Percentiles rank a stretch among this genome's conserved stretches.
Evolutionary conservation across 148 eudicot species (phyloP).

Genomic region (Vaccinium darrowii): DNA sequence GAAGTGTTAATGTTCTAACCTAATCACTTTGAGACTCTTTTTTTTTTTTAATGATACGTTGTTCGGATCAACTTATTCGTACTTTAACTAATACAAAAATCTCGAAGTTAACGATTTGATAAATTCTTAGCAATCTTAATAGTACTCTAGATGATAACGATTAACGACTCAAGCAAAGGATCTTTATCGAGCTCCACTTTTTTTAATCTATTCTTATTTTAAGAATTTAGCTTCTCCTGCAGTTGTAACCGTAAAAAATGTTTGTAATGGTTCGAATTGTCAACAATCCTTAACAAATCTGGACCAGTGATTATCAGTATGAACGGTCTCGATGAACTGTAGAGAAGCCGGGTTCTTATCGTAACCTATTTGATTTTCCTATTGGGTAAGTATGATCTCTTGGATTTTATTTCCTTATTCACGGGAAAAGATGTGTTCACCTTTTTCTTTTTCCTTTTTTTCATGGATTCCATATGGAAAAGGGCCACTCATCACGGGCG

Average conservation of each 20-base stretch:
- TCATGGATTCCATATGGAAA: not conserved
- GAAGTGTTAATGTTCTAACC: constrained; percentile 3
- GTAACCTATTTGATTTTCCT: too few species aligned
- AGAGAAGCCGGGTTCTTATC: not conserved
- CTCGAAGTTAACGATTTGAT: not conserved
- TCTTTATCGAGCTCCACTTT: not conserved
- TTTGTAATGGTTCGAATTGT: not conserved
- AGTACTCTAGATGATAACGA: not conserved
- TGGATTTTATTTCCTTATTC: not conserved
- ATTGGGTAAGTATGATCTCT: not conserved
- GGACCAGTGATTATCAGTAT: too few species aligned
- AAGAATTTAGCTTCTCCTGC: not conserved
- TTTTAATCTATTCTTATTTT: not conserved
- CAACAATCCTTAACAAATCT: not conserved
- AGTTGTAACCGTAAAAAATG: too few species aligned
- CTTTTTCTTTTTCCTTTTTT: not conserved
- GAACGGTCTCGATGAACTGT: too few species aligned
- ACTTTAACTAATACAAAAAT: not conserved
- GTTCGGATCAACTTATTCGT: not conserved
- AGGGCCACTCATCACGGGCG: constrained; percentile 22
- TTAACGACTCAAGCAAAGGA: not conserved
- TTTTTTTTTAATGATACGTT: not conserved
- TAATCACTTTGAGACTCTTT: not conserved
- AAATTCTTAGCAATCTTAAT: not conserved
- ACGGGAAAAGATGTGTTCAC: not conserved